phyloP scores from a whole-genome alignment of 805 yeast species.

The Yarrowia sp. region DNA sequence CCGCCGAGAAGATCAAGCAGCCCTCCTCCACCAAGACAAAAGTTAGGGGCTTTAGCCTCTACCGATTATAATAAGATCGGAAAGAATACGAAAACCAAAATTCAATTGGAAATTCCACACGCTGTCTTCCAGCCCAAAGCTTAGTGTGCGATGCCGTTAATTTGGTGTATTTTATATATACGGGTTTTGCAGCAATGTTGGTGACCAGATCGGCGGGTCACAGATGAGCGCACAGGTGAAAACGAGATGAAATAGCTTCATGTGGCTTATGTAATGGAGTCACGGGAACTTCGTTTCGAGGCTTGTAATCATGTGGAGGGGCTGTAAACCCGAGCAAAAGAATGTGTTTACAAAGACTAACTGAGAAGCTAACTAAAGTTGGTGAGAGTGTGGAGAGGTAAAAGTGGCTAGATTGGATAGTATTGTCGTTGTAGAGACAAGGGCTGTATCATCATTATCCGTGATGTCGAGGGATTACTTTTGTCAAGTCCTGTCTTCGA shows the following conservation, averaged over 20 bases:
- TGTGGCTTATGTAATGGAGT: no score
- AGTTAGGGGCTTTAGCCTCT: neutral
- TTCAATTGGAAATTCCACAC: neutral
- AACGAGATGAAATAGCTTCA: no score
- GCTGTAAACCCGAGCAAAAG: neutral
- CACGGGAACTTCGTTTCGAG: neutral
- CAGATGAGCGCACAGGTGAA: no score
- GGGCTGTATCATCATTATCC: neutral
- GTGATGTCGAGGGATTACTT: neutral
- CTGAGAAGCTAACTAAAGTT: neutral
- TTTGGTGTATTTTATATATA: neutral
- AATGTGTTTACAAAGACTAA: neutral
- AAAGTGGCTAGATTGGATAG: neutral
- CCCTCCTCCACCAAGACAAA: conserved; percentile 3
- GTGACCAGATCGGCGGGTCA: neutral
- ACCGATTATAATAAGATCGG: neutral
- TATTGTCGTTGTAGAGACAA: no score
- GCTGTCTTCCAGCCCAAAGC: neutral
- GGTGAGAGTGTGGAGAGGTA: neutral
- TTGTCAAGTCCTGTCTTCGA: neutral
- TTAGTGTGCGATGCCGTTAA: neutral
- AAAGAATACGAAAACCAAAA: neutral
- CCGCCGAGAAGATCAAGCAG: no score
- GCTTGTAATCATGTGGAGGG: neutral
- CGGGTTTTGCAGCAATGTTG: neutral